These are phyloP conservation scores for Intubia oerlemansii DNA, from an alignment of 2,329 filamentous ascomycete genomes.

Conservation along the genomic window DNA sequence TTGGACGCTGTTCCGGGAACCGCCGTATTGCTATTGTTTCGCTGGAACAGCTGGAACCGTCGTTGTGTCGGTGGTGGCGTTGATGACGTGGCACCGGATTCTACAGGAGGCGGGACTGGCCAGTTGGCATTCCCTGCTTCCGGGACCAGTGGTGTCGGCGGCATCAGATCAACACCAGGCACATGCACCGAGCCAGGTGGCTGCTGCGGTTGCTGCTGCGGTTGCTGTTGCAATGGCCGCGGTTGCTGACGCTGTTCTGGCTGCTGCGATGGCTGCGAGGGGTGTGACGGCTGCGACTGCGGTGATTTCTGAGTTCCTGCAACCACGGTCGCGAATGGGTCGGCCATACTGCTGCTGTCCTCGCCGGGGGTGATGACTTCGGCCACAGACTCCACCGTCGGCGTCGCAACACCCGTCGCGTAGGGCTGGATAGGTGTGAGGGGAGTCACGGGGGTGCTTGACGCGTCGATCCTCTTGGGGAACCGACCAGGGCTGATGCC, in stretches of 20 bases:
- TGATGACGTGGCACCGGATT: neutral
- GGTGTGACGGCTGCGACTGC: neutral
- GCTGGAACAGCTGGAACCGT: conserved; percentile 49
- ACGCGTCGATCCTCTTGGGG: conserved; percentile 16
- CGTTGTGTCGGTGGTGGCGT: conserved; percentile 39
- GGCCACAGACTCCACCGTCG: conserved; percentile 19
- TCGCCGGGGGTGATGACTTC: conserved; percentile 15
- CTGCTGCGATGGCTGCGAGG: neutral
- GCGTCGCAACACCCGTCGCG: conserved; percentile 25
- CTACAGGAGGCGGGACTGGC: neutral
- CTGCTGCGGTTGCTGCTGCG: neutral
- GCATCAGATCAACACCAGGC: conserved; percentile 1
- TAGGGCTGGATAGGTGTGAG: conserved; percentile 16
- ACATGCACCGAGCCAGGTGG: neutral
- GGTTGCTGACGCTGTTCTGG: neutral
- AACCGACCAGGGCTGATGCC: conserved; percentile 47
- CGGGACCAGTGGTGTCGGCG: conserved; percentile 3
- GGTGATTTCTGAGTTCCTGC: neutral
- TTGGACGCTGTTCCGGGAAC: conserved; percentile 40
- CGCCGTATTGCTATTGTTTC: too few relatives aligned
- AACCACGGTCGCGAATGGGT: conserved; percentile 1
- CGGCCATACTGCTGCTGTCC: conserved; percentile 6
- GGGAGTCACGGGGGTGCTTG: conserved; percentile 12
- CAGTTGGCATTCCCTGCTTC: conserved; percentile 9
- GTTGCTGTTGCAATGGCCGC: neutral